Base-by-base conservation (phyloP, 1,139 yeast genomes). In the Arxiozyma slooffiae region DNA sequence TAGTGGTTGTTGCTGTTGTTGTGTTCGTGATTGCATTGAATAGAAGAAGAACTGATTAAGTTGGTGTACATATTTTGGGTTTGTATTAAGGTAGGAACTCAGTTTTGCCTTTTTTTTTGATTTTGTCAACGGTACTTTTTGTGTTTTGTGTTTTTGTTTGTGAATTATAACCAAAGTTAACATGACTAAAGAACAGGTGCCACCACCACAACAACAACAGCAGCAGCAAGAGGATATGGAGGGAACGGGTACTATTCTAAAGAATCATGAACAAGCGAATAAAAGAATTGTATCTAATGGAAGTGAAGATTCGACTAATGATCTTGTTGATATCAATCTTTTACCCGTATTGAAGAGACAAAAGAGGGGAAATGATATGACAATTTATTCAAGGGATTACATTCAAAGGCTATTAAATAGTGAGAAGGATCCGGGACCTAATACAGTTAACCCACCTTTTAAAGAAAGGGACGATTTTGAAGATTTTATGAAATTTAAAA, bases 401-500 rank as follows among this genome's bases (percentile, higher is more conserved):
- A 38, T 45, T 5, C 30, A 45, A 39, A 20, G 21, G 30, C n/a
- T 45, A 39, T 30, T 45, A 21, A 34, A 21, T 8, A 30, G 17
- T 20, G 40, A 36, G 4, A n/a, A 39, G 9, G 21, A 30, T 14
- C 17, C n/a, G 14, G 3, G 30, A 18, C 20, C 45, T 4, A 42
- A 11, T 18, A 38, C 21, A 9, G 23, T 23, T 23, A 20, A 37
- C 2, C 18, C 34, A 2, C 6, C 36, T 22, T 34, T 36, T 36
- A 7, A 21, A 20, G 57, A 59, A 44, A 50, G 52, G 24, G 53
- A 49, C 20, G 44, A 52, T 42, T 58, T 56, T 46, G 50, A 55
- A 45, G 54, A 50, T 21, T 63, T 57, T 48, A 23, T 24, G 2
- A 46, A 50, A 3, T 59, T 63, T 38, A 58, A 57, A 49, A 50